Percentiles rank a stretch among this genome's conserved stretches.
Conservation (phyloP, 2,329 filamentous ascomycete genomes). For the Cytospora schulzeri region DNA sequence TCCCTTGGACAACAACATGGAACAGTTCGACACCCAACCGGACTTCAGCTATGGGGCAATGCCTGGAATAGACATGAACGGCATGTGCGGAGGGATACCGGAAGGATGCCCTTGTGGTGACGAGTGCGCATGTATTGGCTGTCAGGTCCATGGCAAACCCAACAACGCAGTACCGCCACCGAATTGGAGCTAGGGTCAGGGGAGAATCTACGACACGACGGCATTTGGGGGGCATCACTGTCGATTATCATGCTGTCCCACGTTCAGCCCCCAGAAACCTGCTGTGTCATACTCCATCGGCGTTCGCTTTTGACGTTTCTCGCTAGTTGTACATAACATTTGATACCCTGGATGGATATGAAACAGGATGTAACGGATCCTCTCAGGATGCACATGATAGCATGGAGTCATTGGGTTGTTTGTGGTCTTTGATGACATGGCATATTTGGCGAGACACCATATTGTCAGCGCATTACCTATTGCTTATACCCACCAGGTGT, state of each 20-base stretch:
- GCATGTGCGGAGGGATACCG: constrained; percentile 23
- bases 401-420: not conserved
- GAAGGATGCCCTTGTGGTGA: constrained; percentile 57
- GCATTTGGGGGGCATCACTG: not conserved
- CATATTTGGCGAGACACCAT: not conserved
- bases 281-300: not conserved
- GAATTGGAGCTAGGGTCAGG: constrained; percentile 2
- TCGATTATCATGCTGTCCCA: not conserved
- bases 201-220: not conserved
- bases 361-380: not conserved
- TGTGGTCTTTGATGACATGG: not conserved
- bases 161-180: not conserved
- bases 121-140: constrained; percentile 60
- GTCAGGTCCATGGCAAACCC: constrained; percentile 50
- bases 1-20: constrained; percentile 13
- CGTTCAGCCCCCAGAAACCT: not conserved
- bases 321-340: not conserved
- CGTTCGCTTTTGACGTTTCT: not conserved
- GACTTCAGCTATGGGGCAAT: constrained; percentile 60
- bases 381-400: not conserved
- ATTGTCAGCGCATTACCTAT: too few species aligned
- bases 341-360: not conserved
- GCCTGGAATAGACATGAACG: constrained; percentile 22
- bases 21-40: constrained; percentile 36
- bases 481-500: too few species aligned